phyloP scores from a whole-genome alignment of 2,329 filamentous ascomycete species.

The Dothidotthia symphoricarpi region DNA sequence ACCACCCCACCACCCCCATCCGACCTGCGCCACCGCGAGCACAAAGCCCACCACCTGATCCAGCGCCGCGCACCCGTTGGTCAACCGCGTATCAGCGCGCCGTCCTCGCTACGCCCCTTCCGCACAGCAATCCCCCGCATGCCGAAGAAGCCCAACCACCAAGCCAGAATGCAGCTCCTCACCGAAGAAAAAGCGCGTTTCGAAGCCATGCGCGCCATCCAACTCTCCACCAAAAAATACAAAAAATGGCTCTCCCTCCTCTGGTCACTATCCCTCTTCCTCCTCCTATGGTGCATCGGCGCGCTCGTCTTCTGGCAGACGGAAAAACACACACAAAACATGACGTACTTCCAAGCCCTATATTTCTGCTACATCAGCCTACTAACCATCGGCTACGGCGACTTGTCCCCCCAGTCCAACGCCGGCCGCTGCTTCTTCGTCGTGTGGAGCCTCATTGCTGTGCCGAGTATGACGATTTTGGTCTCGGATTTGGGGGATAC shows the following conservation, averaged over 20 bases:
- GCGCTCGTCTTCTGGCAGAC: constrained; percentile 70
- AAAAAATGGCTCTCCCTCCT: constrained; percentile 73
- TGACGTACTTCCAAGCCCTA: constrained; percentile 76
- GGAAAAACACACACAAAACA: constrained; percentile 53
- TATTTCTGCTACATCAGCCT: constrained; percentile 86
- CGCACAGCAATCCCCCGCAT: constrained; percentile 22
- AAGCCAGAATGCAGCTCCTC: constrained; percentile 55
- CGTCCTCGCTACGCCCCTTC: constrained; percentile 21
- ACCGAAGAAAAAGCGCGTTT: constrained; percentile 66
- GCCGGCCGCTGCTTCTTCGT: constrained; percentile 83
- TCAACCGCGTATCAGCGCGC: constrained; percentile 26
- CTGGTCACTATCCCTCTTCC: constrained; percentile 66
- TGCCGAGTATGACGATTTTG: constrained; percentile 85
- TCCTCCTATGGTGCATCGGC: constrained; percentile 76
- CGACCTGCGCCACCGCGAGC: constrained; percentile 45
- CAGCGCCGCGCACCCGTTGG: constrained; percentile 16
- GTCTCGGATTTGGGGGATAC: constrained; percentile 66
- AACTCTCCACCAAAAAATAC: constrained; percentile 61
- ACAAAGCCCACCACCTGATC: constrained; percentile 24
- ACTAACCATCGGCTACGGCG: constrained; percentile 84
- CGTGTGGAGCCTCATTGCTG: constrained; percentile 83
- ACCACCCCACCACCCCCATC: constrained; percentile 55
- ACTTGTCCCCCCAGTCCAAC: constrained; percentile 73
- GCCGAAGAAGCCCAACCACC: constrained; percentile 6
- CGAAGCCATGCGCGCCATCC: constrained; percentile 76